A percentile compares a stretch with the other conserved stretches of the same genome.
Evolutionary conservation across 768 basidiomycete genomes (phyloP).

Genomic region (Agrocybe pediades): DNA sequence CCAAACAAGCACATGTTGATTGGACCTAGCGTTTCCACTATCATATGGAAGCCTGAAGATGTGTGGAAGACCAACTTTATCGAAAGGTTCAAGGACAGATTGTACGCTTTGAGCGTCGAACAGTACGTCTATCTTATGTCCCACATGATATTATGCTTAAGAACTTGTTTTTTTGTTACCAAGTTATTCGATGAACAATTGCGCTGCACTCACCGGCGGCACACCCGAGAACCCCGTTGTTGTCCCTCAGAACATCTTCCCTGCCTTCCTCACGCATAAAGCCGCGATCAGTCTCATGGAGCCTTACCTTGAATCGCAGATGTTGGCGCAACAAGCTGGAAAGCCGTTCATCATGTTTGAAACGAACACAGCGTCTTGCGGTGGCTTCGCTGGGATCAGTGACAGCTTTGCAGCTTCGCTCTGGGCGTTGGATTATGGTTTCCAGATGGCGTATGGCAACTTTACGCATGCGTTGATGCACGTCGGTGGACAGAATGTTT

Average conservation of each 20-base stretch:
- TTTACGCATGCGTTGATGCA: constrained; percentile 58
- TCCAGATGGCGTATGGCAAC: constrained; percentile 64
- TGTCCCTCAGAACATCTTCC: constrained; percentile 50
- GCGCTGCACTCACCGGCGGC: constrained; percentile 43
- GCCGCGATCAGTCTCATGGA: constrained; percentile 48
- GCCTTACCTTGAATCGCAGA: constrained; percentile 51
- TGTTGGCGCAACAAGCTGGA: constrained; percentile 40
- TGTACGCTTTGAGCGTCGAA: constrained; percentile 55
- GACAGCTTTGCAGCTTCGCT: constrained; percentile 66
- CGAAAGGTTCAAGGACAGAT: constrained; percentile 37
- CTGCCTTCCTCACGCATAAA: constrained; percentile 61
- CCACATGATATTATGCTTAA: not conserved
- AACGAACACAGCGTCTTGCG: constrained; percentile 70
- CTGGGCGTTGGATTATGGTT: constrained; percentile 64
- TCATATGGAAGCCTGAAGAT: constrained; percentile 45
- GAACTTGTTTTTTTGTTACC: not conserved
- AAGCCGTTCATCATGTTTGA: constrained; percentile 71
- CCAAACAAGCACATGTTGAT: constrained; percentile 43
- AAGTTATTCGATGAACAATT: constrained; percentile 57
- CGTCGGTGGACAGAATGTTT: constrained; percentile 67
- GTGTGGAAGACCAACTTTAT: constrained; percentile 56
- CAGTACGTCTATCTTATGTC: constrained; percentile 39
- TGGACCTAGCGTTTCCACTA: constrained; percentile 62
- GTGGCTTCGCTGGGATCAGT: constrained; percentile 65
- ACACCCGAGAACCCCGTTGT: constrained; percentile 36